These are phyloP conservation scores for Lipomyces anomalus DNA, from an alignment of 805 yeast species.

Conservation along the genomic window DNA sequence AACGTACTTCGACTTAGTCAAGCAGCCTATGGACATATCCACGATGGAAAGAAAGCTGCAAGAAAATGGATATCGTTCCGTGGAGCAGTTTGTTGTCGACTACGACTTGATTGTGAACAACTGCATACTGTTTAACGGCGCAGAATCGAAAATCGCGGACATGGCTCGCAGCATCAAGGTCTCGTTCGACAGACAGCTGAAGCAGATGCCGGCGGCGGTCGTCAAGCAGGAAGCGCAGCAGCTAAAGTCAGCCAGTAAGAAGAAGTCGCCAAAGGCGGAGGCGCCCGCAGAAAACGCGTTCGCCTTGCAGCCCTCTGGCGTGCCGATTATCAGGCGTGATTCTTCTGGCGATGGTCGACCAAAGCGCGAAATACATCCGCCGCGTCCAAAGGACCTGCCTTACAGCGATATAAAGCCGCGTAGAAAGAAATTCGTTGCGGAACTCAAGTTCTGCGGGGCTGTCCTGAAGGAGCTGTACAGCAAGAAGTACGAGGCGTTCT, in stretches of 20 bases:
- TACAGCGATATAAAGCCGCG: slow-evolving; percentile 80
- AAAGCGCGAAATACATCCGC: slow-evolving; percentile 93
- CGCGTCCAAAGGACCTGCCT: slow-evolving; percentile 88
- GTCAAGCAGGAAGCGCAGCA: slow-evolving; percentile 18
- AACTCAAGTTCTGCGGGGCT: slow-evolving; percentile 77
- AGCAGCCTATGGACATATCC: slow-evolving; percentile 87
- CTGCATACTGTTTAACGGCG: slow-evolving; percentile 81
- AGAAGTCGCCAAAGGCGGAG: slow-evolving; percentile 25
- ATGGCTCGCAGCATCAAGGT: slow-evolving; percentile 91
- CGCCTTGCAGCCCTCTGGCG: slow-evolving; percentile 41
- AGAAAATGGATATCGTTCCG: slow-evolving; percentile 63
- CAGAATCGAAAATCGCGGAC: slow-evolving; percentile 71
- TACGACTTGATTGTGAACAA: slow-evolving; percentile 73
- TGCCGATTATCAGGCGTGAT: slow-evolving; percentile 68
- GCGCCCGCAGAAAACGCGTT: slow-evolving; percentile 25
- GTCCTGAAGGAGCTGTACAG: slow-evolving; percentile 74
- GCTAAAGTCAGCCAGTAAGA: slow-evolving; percentile 22
- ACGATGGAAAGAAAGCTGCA: slow-evolving; percentile 79
- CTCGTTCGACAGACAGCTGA: slow-evolving; percentile 86
- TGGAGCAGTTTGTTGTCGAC: slow-evolving; percentile 61
- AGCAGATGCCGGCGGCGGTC: slow-evolving; percentile 70
- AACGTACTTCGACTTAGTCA: slow-evolving; percentile 74
- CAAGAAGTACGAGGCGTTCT: slow-evolving; percentile 76
- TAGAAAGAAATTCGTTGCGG: slow-evolving; percentile 85
- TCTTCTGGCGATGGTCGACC: slow-evolving; percentile 66